Evolutionary conservation across 176 grass and related monocot species (phyloP).

Genomic region (Oryza punctata): DNA sequence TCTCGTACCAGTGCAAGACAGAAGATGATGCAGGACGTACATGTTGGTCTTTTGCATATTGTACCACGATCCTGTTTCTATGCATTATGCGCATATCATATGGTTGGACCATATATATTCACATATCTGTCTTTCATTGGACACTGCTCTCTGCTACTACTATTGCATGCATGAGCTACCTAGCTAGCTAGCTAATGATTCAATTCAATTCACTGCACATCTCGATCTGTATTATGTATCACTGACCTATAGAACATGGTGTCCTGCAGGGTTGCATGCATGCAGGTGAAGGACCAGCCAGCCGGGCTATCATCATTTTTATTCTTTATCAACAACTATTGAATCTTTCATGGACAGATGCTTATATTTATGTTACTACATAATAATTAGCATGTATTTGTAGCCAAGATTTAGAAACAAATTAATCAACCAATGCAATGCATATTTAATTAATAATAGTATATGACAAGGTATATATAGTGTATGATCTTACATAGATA

Average conservation of each 20-base stretch:
- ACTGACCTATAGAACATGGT: neutral
- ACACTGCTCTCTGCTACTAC: neutral
- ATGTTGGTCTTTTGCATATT: neutral
- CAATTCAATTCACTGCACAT: neutral
- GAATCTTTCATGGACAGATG: neutral
- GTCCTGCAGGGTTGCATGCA: neutral
- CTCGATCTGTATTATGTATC: neutral
- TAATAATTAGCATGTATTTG: too few relatives aligned
- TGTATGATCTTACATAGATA: constrained; percentile 53
- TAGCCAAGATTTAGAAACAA: neutral
- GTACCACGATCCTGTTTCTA: neutral
- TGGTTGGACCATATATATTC: neutral
- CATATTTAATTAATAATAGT: too few relatives aligned
- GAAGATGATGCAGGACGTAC: neutral
- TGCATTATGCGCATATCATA: neutral
- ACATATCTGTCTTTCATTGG: too few relatives aligned
- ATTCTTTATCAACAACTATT: neutral
- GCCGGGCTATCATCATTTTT: neutral
- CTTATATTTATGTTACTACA: neutral
- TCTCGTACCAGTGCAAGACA: neutral
- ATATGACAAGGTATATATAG: too few relatives aligned
- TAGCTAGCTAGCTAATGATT: neutral
- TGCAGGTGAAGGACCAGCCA: neutral
- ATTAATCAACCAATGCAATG: neutral
- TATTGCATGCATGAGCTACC: too few relatives aligned